Evolutionary conservation across 108 stramenopile genomes (phyloP).

Genomic region (Aurantiochytrium sp.): DNA sequence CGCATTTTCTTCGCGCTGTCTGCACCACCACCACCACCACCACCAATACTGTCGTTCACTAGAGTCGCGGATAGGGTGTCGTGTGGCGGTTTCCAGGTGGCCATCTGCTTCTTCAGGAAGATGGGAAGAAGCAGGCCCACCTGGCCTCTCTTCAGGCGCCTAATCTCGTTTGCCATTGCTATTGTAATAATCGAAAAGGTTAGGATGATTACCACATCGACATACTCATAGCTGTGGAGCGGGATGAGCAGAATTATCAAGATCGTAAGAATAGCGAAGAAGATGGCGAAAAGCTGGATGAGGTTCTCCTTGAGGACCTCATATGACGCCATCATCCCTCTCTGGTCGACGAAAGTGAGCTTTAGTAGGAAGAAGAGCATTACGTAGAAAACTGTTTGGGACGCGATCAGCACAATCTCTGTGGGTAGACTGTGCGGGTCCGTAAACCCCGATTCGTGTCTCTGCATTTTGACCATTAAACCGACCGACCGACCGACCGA

Average conservation of each 20-base stretch:
- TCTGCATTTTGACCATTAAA: too few relatives aligned
- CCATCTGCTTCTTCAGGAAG: too few relatives aligned
- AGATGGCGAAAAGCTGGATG: not conserved
- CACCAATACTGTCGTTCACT: too few relatives aligned
- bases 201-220: not conserved
- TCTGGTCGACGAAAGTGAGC: not conserved
- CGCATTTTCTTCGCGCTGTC: too few relatives aligned
- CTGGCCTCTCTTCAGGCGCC: too few relatives aligned
- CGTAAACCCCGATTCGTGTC: not conserved
- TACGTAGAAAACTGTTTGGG: not conserved
- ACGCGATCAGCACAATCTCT: not conserved
- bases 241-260: not conserved
- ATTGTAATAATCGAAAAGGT: not conserved
- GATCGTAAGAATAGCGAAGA: not conserved
- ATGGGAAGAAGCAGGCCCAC: too few relatives aligned
- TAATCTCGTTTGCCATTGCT: too few relatives aligned
- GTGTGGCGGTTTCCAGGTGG: too few relatives aligned
- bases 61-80: too few relatives aligned
- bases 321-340: not conserved
- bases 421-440: not conserved
- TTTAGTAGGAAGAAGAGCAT: not conserved
- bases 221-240: not conserved
- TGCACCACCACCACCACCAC: too few relatives aligned
- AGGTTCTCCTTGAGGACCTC: not conserved
- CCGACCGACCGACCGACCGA: too few relatives aligned